phyloP scores from a whole-genome alignment of 768 basidiomycete species.

The Boletus insuetus region DNA sequence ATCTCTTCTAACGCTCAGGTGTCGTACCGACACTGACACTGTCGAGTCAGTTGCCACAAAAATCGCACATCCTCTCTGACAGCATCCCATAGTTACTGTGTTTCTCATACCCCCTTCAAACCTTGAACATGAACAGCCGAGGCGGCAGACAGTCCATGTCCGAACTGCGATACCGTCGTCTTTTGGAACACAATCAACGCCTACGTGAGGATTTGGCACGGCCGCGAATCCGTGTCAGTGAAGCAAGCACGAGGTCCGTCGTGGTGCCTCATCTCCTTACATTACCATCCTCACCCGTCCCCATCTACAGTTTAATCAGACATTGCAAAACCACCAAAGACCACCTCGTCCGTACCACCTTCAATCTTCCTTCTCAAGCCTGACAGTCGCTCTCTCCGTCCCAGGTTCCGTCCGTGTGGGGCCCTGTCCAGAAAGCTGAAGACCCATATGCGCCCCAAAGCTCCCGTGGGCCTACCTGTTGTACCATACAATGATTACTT shows the following conservation, averaged over 20 bases:
- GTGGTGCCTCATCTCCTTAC: neutral
- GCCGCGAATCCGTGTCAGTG: slow-evolving; percentile 69
- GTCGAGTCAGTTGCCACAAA: slow-evolving; percentile 6
- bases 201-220: slow-evolving; percentile 70
- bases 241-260: slow-evolving; percentile 64
- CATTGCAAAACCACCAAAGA: slow-evolving; percentile 76
- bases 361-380: neutral
- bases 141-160: slow-evolving; percentile 72
- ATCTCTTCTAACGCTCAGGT: neutral
- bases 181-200: slow-evolving; percentile 73
- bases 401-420: slow-evolving; percentile 96
- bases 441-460: slow-evolving; percentile 87
- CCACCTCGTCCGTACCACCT: slow-evolving; percentile 48
- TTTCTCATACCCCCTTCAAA: neutral
- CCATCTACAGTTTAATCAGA: slow-evolving; percentile 54
- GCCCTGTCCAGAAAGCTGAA: slow-evolving; percentile 84
- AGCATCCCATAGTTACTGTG: neutral
- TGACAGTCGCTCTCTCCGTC: slow-evolving; percentile 17
- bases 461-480: slow-evolving; percentile 48
- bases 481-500: slow-evolving; percentile 52
- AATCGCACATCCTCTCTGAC: neutral
- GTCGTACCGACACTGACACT: neutral
- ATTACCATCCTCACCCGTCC: slow-evolving; percentile 1
- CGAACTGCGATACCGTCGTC: slow-evolving; percentile 76
- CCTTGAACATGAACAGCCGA: slow-evolving; percentile 52